phyloP scores from a whole-genome alignment of 2,329 filamentous ascomycete species.

The Zalaria obscura region DNA sequence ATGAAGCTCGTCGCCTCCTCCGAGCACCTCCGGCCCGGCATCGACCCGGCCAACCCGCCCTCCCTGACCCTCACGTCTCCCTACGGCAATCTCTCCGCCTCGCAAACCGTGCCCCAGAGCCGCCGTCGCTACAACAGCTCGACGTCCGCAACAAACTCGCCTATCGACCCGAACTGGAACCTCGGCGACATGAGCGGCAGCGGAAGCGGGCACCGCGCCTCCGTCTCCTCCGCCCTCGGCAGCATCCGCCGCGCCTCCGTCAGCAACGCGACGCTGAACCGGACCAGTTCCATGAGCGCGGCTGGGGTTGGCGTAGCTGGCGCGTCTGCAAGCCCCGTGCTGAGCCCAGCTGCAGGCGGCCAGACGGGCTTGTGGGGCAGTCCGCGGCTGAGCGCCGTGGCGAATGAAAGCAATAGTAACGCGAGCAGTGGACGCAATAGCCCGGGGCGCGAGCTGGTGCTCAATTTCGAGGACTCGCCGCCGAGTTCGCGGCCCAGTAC shows the following conservation, averaged over 20 bases:
- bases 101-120: constrained; percentile 14
- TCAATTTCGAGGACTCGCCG: constrained; percentile 19
- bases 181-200: constrained; percentile 11
- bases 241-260: constrained; percentile 24
- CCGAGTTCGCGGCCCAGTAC: constrained; percentile 9
- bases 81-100: constrained; percentile 8
- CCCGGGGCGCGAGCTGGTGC: constrained; percentile 18
- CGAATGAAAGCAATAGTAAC: not conserved
- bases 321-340: not conserved
- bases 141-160: constrained; percentile 12
- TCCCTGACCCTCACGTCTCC: constrained; percentile 13
- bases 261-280: constrained; percentile 6
- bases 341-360: not conserved
- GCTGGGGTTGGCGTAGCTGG: not conserved
- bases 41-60: constrained; percentile 22
- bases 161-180: constrained; percentile 9
- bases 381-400: not conserved
- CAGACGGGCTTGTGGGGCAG: not conserved
- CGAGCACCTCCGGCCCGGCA: constrained; percentile 51
- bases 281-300: constrained; percentile 6
- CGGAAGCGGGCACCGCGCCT: constrained; percentile 1
- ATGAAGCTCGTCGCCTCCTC: constrained; percentile 61
- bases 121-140: constrained; percentile 11
- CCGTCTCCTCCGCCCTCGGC: constrained; percentile 22
- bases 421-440: constrained; percentile 5